Evolutionary conservation across 2,329 filamentous ascomycete genomes (phyloP), one percentile per base, ranked within the genome.

Genomic region (Colletotrichum abscissum): DNA sequence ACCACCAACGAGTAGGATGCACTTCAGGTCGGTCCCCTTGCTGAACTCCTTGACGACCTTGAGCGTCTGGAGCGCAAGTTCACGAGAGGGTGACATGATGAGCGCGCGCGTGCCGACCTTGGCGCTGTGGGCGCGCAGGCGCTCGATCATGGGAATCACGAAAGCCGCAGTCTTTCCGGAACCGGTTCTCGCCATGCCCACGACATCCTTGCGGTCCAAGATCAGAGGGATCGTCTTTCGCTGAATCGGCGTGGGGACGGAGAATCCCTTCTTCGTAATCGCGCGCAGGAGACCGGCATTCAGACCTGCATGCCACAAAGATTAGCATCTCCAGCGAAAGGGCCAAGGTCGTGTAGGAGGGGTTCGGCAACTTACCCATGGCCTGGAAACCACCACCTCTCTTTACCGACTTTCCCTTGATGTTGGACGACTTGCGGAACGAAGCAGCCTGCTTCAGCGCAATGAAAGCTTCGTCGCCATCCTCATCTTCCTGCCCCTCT

Each of bases 121-220:
- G 35, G 92, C 92, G 80, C 94, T 97, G 82, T 99, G 97, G 28
- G 91, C 89, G 82, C 95, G 97, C 74, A 99, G 86, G 76, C 93
- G 94, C 85, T 99, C 95, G 74, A 99, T 95, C 96, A 99, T 98
- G 56, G 97, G 97, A 76, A 99, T 97, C 30, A 98, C 95, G 82
- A 99, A 99, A 26, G 97, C 97, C 1, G 95, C 97, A 1, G 97
- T 99, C 87, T 99, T 99, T 86, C 97, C 97, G 24, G 95, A 98
- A 81, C 97, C 97, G n/a, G 97, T 99, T 76, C 97, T 90, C 8
- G 97, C 97, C 97, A 99, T 99, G 76, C 95, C 97, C 28, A 99
- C 96, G n/a, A 98, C 94, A 88, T 99, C 97, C 84, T 95, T 94
- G 67, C 93, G 91, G 74, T 97, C 94, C 77, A 98, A 87, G 68